A percentile compares a stretch with the other conserved stretches of the same genome.
phyloP scores from a whole-genome alignment of 177 flowering plant genomes.

The Telopea speciosissima region DNA sequence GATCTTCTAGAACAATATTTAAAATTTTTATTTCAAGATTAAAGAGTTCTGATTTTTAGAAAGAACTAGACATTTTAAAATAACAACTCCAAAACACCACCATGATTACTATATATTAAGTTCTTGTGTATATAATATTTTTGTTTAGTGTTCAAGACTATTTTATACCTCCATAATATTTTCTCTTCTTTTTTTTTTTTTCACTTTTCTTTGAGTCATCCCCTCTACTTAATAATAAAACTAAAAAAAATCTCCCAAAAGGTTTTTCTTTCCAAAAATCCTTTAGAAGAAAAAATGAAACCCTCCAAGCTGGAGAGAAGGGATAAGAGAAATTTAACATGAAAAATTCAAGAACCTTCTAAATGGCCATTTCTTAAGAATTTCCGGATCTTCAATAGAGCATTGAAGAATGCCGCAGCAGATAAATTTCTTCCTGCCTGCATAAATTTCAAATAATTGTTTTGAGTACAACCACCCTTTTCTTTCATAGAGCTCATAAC shows the following conservation, averaged over 20 bases:
- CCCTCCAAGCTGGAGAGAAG: background rate
- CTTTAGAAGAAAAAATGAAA: background rate
- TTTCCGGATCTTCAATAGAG: constrained; percentile 47
- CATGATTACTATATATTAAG: background rate
- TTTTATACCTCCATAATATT: background rate
- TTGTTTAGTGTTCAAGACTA: no score
- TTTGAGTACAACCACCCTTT: background rate
- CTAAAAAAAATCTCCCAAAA: background rate
- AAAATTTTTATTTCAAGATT: background rate
- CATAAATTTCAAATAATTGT: constrained; percentile 10
- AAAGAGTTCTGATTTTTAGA: background rate
- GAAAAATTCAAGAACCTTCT: constrained; percentile 43
- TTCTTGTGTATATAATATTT: background rate
- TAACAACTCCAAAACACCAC: background rate
- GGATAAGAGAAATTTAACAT: background rate
- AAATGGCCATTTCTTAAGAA: constrained; percentile 37
- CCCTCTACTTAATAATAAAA: background rate
- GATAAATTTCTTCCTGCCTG: constrained; percentile 54
- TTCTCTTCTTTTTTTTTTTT: no score
- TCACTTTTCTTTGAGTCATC: background rate
- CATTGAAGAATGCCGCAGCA: constrained; percentile 46
- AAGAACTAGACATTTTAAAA: background rate
- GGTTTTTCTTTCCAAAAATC: background rate
- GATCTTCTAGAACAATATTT: background rate
- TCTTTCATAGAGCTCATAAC: background rate